Percentiles rank a stretch among this genome's conserved stretches.
Evolutionary conservation across 2,329 filamentous ascomycete species (phyloP).

Genomic region (Penicillium sp.): DNA sequence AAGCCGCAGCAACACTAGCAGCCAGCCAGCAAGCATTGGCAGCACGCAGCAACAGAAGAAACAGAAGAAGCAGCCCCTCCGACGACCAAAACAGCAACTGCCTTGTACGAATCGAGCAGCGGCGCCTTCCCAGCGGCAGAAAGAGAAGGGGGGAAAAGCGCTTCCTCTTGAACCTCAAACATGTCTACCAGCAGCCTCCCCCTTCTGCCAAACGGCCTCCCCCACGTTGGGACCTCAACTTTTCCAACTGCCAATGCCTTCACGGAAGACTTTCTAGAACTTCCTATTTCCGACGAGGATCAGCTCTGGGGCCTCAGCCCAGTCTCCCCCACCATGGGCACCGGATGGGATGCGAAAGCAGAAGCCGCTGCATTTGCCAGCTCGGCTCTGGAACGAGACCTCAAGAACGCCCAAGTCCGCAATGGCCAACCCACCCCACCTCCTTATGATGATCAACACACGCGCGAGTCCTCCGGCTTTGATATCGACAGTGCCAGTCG

Average conservation of each 20-base stretch:
- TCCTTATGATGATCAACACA: constrained; percentile 34
- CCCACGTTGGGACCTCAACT: constrained; percentile 17
- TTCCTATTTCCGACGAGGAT: constrained; percentile 36
- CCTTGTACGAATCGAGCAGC: not conserved
- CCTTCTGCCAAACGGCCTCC: constrained; percentile 12
- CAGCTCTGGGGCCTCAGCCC: constrained; percentile 37
- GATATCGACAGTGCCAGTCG: constrained; percentile 25
- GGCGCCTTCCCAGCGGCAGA: not conserved
- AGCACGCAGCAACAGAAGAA: not conserved
- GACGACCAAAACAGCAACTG: not conserved
- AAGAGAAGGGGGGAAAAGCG: not conserved
- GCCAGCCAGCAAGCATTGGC: not conserved
- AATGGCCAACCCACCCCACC: constrained; percentile 45
- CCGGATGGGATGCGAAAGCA: constrained; percentile 30
- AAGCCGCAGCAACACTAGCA: not conserved
- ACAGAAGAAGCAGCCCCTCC: not conserved
- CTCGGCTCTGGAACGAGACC: constrained; percentile 33
- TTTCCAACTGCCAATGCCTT: constrained; percentile 26
- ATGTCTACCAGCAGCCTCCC: constrained; percentile 23
- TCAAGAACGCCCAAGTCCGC: constrained; percentile 41
- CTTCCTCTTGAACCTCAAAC: not conserved
- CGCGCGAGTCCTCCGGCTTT: constrained; percentile 19
- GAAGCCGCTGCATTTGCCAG: constrained; percentile 31
- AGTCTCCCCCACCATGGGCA: constrained; percentile 30
- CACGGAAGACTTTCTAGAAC: constrained; percentile 32